Conservation (phyloP, 768 basidiomycete species). For the Termitomyces titanicus region DNA sequence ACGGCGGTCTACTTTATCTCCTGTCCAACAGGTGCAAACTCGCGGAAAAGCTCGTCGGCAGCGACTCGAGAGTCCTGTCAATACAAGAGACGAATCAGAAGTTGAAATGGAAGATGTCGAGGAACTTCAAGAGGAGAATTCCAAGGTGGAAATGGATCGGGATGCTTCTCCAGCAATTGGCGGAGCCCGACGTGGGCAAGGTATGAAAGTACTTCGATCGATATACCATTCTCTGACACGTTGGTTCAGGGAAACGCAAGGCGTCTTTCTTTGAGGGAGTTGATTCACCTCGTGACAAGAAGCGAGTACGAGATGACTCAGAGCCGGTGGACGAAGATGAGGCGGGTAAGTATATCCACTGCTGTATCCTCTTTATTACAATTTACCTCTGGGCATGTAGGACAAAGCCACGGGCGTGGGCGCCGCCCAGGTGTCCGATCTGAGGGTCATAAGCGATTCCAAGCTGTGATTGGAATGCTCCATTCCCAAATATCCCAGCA, state of each 20-base stretch:
- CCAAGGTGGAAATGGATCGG: constrained; percentile 28
- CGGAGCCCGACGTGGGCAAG: constrained; percentile 26
- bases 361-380: not conserved
- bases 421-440: constrained; percentile 35
- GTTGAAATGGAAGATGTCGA: constrained; percentile 21
- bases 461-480: constrained; percentile 77
- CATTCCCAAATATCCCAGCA: constrained; percentile 82
- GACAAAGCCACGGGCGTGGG: constrained; percentile 24
- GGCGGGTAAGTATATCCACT: constrained; percentile 29
- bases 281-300: constrained; percentile 48
- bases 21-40: constrained; percentile 23
- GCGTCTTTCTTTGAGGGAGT: constrained; percentile 48
- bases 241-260: constrained; percentile 58
- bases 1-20: constrained; percentile 32
- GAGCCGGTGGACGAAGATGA: constrained; percentile 68
- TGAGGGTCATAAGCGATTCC: constrained; percentile 66
- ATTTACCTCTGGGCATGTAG: constrained; percentile 12
- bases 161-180: constrained; percentile 26
- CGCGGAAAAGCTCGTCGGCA: constrained; percentile 28
- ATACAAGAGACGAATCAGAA: constrained; percentile 12
- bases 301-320: constrained; percentile 63
- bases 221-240: not conserved
- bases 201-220: constrained; percentile 11
- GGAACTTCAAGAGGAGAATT: constrained; percentile 21
- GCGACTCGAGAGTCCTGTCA: constrained; percentile 11